Evolutionary conservation across 495 filamentous ascomycete species (phyloP).

Genomic region (Tuber melanosporum): DNA sequence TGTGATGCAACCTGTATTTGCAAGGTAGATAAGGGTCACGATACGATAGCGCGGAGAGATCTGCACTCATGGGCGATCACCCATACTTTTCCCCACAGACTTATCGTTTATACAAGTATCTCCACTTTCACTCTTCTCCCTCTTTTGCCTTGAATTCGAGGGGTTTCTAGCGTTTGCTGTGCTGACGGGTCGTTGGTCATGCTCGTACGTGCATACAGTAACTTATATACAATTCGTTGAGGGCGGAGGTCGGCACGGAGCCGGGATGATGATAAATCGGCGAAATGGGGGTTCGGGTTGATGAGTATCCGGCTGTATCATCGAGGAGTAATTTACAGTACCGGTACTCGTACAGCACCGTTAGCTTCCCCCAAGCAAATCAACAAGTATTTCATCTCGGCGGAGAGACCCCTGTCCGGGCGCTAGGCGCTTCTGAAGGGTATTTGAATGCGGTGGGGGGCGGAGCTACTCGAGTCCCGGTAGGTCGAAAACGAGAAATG

Average conservation of each 20-base stretch:
- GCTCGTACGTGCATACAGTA: no score
- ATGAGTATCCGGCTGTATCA: conserved; percentile 22
- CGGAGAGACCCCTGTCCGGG: conserved; percentile 5
- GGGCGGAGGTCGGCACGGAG: conserved; percentile 12
- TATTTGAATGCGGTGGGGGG: conserved; percentile 11
- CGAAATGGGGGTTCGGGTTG: conserved; percentile 25
- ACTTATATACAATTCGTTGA: neutral
- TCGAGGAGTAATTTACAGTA: no score
- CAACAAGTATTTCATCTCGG: conserved; percentile 13
- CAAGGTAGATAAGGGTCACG: neutral
- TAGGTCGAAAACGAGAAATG: conserved; percentile 1
- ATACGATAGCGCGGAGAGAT: neutral
- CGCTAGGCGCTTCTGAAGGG: conserved; percentile 9
- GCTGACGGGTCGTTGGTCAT: neutral
- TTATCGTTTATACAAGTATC: neutral
- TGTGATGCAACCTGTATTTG: neutral
- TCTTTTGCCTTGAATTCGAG: neutral
- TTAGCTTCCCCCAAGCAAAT: neutral
- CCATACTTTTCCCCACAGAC: neutral
- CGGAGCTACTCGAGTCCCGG: neutral
- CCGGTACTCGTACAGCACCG: no score
- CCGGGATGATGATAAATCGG: conserved; percentile 27
- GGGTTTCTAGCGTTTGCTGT: neutral
- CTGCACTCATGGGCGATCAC: neutral
- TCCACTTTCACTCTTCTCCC: neutral